Conservation (phyloP, 1,284 basidiomycete species). For the Moesziomyces sp. region DNA sequence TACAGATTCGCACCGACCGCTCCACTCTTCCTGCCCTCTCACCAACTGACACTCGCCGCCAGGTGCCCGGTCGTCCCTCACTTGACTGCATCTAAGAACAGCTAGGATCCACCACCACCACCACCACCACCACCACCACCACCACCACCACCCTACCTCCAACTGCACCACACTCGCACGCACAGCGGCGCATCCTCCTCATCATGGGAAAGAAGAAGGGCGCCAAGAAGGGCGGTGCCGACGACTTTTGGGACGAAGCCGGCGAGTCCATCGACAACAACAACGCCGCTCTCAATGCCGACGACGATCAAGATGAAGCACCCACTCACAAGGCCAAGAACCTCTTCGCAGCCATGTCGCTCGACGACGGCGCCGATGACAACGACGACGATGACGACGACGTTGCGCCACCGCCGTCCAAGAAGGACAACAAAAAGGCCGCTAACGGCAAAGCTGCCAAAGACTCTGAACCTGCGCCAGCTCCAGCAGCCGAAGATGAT, state of each 20-base stretch:
- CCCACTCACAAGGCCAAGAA: conserved; percentile 32
- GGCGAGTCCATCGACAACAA: conserved; percentile 51
- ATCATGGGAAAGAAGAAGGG: conserved; percentile 64
- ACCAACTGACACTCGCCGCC: too few species aligned
- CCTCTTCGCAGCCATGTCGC: conserved; percentile 46
- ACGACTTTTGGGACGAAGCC: conserved; percentile 62
- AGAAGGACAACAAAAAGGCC: conserved; percentile 35
- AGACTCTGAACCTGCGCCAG: conserved; percentile 16
- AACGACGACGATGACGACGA: conserved; percentile 16
- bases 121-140: too few species aligned
- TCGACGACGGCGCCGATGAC: conserved; percentile 36
- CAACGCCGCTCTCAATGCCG: conserved; percentile 6
- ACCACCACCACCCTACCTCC: too few species aligned
- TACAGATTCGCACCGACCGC: too few species aligned
- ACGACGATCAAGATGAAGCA: conserved; percentile 20
- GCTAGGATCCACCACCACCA: neutral
- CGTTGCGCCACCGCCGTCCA: conserved; percentile 18
- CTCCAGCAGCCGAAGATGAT: conserved; percentile 44
- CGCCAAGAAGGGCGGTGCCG: conserved; percentile 56
- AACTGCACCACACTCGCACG: neutral
- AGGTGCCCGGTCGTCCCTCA: too few species aligned
- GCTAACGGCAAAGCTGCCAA: conserved; percentile 24
- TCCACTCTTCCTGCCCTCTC: too few species aligned
- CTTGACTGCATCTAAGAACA: neutral
- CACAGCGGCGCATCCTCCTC: conserved; percentile 9